Conservation (phyloP, 2,329 filamentous ascomycete genomes). For the Colletotrichum musicola region DNA sequence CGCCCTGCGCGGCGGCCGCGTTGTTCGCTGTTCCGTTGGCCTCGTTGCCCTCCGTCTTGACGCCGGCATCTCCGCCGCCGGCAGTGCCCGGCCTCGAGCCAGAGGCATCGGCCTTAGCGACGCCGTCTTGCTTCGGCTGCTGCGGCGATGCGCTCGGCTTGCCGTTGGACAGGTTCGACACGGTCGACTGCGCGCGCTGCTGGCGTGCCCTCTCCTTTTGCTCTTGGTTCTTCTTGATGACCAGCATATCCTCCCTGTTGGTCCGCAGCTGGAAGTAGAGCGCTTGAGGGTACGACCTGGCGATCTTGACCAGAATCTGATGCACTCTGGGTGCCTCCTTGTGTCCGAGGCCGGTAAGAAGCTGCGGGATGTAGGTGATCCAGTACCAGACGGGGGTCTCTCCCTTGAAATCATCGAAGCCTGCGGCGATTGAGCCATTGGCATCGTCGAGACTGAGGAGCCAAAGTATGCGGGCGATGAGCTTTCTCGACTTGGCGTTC, state of each 20-base stretch:
- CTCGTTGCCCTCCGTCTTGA: constrained; percentile 61
- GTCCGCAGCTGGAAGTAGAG: constrained; percentile 96
- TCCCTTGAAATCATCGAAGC: constrained; percentile 96
- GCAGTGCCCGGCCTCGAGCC: constrained; percentile 64
- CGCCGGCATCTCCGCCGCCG: constrained; percentile 57
- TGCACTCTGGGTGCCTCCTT: constrained; percentile 91
- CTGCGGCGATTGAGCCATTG: constrained; percentile 83
- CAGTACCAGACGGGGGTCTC: constrained; percentile 99
- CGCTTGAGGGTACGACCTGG: constrained; percentile 94
- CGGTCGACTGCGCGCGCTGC: constrained; percentile 60
- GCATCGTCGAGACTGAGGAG: constrained; percentile 92
- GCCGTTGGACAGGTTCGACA: constrained; percentile 56
- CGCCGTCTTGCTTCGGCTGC: constrained; percentile 66
- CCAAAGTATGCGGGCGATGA: constrained; percentile 95
- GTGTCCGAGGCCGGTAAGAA: constrained; percentile 90
- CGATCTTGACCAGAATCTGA: constrained; percentile 89
- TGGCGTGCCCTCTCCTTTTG: constrained; percentile 74
- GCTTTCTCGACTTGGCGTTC: constrained; percentile 94
- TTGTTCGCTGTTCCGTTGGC: constrained; percentile 42
- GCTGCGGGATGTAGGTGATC: constrained; percentile 98
- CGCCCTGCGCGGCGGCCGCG: constrained; percentile 36
- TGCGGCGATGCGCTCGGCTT: constrained; percentile 62
- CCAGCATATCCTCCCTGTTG: constrained; percentile 91
- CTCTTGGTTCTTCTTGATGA: constrained; percentile 90
- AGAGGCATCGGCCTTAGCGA: constrained; percentile 51